Evolutionary conservation across 345 rosid species (phyloP), one percentile per base, ranked within the genome.

Genomic region (Rhizophora apiculata): DNA sequence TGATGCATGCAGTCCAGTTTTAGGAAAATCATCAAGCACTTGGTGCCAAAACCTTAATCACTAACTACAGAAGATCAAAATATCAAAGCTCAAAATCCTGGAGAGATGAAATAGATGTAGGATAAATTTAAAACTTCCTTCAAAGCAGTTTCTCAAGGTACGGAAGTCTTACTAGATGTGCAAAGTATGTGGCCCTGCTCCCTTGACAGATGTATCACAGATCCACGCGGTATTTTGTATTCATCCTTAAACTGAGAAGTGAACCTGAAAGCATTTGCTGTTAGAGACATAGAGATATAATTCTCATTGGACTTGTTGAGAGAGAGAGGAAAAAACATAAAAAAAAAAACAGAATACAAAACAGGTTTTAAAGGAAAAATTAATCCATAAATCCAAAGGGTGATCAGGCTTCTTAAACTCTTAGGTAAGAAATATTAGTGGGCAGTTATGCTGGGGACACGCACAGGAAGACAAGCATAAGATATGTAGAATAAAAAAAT

Each of bases 181-280:
- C 72, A 74, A 72, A 89, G 90, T 24, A 88, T 74, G 68, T 88
- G 69, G 72, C 91, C 93, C 20, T 62, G 84, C 63, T 89, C 93
- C 80, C 80, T 82, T 36, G 93, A 79, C 73, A 94, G 82, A 68
- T 87, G 90, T 70, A 94, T 89, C 54, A 80, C 82, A 32, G 96
- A 84, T 70, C 90, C 86, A 39, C 77, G 82, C n/a, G 98, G 96
- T 64, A 91, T 87, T 75, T 91, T 91, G 67, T 78, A 83, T 70
- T 94, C 98, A 80, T 94, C 98, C 82, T 89, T 91, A 83, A 94
- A 94, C 76, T 80, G 90, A 64, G 87, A 82, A 77, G 90, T 87
- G 66, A 94, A 91, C 81, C 97, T 94, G 76, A 80, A 24, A 48
- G 34, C 8, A 57, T 55, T 63, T 27, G 22, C 34, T 13, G 63